These are phyloP conservation scores for Calcarisporium arbuscula DNA, from an alignment of 2,329 filamentous ascomycete genomes.

Conservation along the genomic window DNA sequence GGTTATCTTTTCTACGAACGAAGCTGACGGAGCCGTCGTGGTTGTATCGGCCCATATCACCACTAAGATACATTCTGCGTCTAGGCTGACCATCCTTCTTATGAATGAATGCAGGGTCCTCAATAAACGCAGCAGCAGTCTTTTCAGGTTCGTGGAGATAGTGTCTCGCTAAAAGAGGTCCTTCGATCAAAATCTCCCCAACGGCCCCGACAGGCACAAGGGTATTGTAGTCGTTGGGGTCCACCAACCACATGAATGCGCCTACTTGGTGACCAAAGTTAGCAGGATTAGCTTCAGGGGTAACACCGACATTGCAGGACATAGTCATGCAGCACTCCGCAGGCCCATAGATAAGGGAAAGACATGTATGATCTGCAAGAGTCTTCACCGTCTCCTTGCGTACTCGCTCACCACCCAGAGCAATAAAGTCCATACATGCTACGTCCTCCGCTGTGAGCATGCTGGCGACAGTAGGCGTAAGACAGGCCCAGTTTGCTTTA, in stretches of 20 bases:
- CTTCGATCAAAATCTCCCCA: slow-evolving; percentile 3
- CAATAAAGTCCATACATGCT: slow-evolving; percentile 1
- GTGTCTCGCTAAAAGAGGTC: slow-evolving; percentile 3
- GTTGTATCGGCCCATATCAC: slow-evolving; percentile 6
- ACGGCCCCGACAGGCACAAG: slow-evolving; percentile 3
- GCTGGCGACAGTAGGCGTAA: neutral
- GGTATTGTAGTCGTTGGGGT: neutral
- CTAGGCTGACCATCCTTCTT: neutral
- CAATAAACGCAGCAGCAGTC: slow-evolving; percentile 39
- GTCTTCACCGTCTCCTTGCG: neutral
- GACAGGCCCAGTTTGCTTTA: neutral
- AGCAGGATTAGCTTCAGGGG: too few species aligned
- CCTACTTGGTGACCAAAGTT: neutral
- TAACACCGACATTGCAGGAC: too few species aligned
- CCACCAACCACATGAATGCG: slow-evolving; percentile 4
- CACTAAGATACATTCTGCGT: slow-evolving; percentile 14
- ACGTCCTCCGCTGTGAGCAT: neutral
- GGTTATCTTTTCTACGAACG: slow-evolving; percentile 3
- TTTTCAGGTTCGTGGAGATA: slow-evolving; percentile 40
- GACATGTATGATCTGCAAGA: too few species aligned
- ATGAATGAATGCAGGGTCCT: slow-evolving; percentile 26
- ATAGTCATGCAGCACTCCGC: too few species aligned
- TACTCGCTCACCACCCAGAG: slow-evolving; percentile 3
- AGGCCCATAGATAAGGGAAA: slow-evolving; percentile 17
- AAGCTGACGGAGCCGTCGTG: slow-evolving; percentile 4